These are phyloP conservation scores for Ambrosia artemisiifolia DNA, from an alignment of 129 eudicot species.

Conservation along the genomic window DNA sequence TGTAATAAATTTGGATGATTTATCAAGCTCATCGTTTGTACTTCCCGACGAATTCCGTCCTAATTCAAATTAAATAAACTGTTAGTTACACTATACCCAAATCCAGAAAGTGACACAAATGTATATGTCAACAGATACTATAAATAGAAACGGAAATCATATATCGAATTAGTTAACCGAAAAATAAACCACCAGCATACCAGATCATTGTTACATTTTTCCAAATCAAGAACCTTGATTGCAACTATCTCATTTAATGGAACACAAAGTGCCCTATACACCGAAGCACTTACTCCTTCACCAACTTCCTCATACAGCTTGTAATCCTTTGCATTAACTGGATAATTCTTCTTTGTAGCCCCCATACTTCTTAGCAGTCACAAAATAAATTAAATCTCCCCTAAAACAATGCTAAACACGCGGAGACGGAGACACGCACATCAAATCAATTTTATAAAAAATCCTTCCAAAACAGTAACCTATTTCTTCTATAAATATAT, in stretches of 20 bases:
- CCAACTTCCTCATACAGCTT: constrained; percentile 80
- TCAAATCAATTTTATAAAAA: constrained; percentile 9
- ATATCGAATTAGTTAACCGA: background rate
- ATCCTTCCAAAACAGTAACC: constrained; percentile 34
- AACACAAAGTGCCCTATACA: constrained; percentile 73
- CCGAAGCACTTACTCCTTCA: constrained; percentile 92
- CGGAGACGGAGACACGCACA: background rate
- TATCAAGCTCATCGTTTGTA: constrained; percentile 82
- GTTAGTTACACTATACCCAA: background rate
- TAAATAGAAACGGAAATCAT: background rate
- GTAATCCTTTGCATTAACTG: constrained; percentile 61
- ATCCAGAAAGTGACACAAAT: background rate
- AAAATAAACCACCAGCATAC: constrained; percentile 38
- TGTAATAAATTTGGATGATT: constrained; percentile 79
- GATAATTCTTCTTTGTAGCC: constrained; percentile 51
- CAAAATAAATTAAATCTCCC: background rate
- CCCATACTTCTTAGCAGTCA: constrained; percentile 34
- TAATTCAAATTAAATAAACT: constrained; percentile 22
- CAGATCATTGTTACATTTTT: constrained; percentile 82
- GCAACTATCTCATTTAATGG: constrained; percentile 86
- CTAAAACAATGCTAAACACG: background rate
- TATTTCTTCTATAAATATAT: constrained; percentile 13
- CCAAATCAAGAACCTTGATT: constrained; percentile 92
- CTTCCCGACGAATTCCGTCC: constrained; percentile 97
- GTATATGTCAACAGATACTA: background rate